Base-by-base conservation (phyloP, 2,329 filamentous ascomycete genomes). In the Furcasterigmium furcatum region DNA sequence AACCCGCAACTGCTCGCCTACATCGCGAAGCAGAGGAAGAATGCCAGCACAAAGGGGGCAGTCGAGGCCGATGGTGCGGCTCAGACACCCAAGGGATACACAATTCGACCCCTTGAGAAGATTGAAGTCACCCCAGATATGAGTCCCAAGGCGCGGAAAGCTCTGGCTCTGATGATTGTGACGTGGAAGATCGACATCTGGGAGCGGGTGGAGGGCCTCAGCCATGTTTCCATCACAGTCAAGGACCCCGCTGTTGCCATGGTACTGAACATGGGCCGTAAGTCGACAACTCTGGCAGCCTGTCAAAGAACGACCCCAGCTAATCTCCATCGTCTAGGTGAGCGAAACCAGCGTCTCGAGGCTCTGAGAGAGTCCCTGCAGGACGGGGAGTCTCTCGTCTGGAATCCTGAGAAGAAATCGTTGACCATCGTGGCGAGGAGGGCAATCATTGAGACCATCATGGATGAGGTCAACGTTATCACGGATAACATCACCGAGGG, bases 161-260 rank as follows among this genome's bases (percentile, higher is more conserved):
- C 63, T 1, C 49, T 72, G 14, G 61, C 60, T 45, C 60, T 82
- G 44, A 63, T 82, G 63, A 65, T 66, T 12, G 59, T 68, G 20
- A 70, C 67, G 47, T 82, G 79, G 79, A 66, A 64, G 4, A 51
- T 82, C n/a, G 64, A 70, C 9, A 67, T 73, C 3, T 62, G 67
- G 44, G 73, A 79, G 50, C 56, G 74, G 14, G 55, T 69, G 13
- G 64, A 70, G 18, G 63, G 62, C 6, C 55, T 69, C 4, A 78
- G 77, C 6, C 60, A 62, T 25, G 55, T 67, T 2, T 60, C 58
- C 3, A 47, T 80, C 7, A 62, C 54, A 48, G 51, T 80, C 18
- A 55, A 59, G 12, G 25, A 45, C 9, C 16, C 41, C 9, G 21
- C 41, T 5, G 30, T 18, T 20, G 41, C 41, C 10, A n/a, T 32